These are phyloP conservation scores for Picea sitchensis DNA, from an alignment of 75 land plant species.

Conservation along the genomic window DNA sequence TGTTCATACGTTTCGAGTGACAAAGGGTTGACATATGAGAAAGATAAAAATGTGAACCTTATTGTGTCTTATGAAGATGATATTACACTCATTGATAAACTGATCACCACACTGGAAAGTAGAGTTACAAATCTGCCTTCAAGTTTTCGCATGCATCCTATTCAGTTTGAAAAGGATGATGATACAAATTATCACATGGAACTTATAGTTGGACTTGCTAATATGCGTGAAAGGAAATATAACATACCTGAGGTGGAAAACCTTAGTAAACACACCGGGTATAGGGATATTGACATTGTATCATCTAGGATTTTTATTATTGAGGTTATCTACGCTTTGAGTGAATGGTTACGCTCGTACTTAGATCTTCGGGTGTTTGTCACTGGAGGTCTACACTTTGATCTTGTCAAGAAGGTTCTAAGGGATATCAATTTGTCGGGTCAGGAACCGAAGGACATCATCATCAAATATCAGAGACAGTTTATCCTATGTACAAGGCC, in stretches of 20 bases:
- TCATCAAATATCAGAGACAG: constrained; percentile 43
- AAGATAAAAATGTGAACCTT: no score
- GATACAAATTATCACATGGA: no score
- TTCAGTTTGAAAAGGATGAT: no score
- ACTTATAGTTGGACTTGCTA: no score
- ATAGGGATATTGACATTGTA: constrained; percentile 25
- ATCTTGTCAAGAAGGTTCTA: constrained; percentile 40
- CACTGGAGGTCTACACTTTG: constrained; percentile 47
- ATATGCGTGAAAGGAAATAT: no score
- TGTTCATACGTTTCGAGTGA: no score
- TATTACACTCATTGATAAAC: no score
- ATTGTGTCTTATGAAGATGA: no score
- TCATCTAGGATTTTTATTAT: constrained; percentile 27
- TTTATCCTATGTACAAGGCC: constrained; percentile 44
- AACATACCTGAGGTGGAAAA: neutral
- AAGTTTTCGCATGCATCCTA: no score
- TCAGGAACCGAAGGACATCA: constrained; percentile 35
- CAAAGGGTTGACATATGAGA: no score
- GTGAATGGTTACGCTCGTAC: constrained; percentile 27
- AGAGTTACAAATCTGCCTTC: no score
- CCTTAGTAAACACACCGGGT: constrained; percentile 25
- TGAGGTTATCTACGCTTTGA: constrained; percentile 41
- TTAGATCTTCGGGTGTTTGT: constrained; percentile 39
- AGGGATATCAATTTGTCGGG: constrained; percentile 38
- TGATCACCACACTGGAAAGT: no score